A percentile compares a stretch with the other conserved stretches of the same genome.
phyloP scores from a whole-genome alignment of 371 early-diverging fungal genomes.

The Mortierella polycephala region DNA sequence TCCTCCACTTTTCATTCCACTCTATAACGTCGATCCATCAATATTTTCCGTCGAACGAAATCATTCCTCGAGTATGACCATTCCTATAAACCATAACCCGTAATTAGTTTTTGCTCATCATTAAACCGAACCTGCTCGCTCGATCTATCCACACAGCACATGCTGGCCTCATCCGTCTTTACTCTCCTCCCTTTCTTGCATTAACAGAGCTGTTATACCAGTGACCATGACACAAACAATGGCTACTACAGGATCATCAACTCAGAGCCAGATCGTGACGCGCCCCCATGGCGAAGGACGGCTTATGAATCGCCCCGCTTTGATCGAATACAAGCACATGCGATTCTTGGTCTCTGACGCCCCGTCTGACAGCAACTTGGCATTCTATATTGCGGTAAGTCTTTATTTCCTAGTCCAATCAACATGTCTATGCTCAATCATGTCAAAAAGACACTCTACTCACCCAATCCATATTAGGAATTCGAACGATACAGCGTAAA shows the following conservation, averaged over 20 bases:
- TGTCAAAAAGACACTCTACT: too few species aligned
- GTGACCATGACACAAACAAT: background rate
- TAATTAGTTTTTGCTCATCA: too few species aligned
- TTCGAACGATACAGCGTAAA: constrained; percentile 74
- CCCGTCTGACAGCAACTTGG: constrained; percentile 84
- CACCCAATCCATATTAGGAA: constrained; percentile 45
- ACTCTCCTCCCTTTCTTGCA: background rate
- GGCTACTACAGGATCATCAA: background rate
- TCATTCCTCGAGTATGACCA: too few species aligned
- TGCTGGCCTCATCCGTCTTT: background rate
- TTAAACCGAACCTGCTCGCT: too few species aligned
- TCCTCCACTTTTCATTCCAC: background rate
- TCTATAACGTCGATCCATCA: too few species aligned
- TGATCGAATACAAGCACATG: constrained; percentile 62
- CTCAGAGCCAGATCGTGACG: background rate
- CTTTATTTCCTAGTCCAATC: constrained; percentile 1
- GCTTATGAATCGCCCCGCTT: constrained; percentile 51
- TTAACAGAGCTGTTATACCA: background rate
- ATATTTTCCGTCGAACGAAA: too few species aligned
- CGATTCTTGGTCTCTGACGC: constrained; percentile 90
- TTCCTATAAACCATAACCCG: too few species aligned
- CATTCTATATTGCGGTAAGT: constrained; percentile 71
- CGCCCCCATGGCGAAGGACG: constrained; percentile 17
- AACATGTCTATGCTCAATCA: background rate
- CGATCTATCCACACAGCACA: too few species aligned